These are phyloP conservation scores for Pichia occidentalis DNA, from an alignment of 805 yeast species.

Conservation along the genomic window DNA sequence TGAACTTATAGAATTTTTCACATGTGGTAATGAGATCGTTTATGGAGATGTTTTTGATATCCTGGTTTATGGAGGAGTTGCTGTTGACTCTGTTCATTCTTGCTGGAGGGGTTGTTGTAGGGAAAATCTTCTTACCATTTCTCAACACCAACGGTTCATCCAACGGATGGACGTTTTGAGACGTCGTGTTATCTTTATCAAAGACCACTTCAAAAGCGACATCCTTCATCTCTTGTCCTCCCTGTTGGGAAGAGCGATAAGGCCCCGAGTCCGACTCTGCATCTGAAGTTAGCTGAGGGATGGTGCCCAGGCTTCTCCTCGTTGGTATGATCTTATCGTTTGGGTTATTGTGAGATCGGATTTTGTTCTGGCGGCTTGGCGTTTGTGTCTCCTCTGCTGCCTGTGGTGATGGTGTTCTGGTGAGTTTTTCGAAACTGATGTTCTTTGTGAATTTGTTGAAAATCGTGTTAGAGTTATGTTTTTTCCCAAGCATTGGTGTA, in stretches of 20 bases:
- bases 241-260: too few relatives aligned
- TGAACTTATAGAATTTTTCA: slow-evolving; percentile 8
- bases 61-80: neutral
- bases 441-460: slow-evolving; percentile 2
- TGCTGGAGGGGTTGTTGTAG: neutral
- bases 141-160: slow-evolving; percentile 25
- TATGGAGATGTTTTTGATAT: neutral
- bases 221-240: slow-evolving; percentile 15
- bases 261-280: too few relatives aligned
- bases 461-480: slow-evolving; percentile 1
- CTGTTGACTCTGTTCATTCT: neutral
- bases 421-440: neutral
- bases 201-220: slow-evolving; percentile 27
- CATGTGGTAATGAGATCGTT: slow-evolving; percentile 17
- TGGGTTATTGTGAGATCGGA: neutral
- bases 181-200: slow-evolving; percentile 6
- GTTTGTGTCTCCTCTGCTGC: too few relatives aligned
- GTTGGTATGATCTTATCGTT: too few relatives aligned
- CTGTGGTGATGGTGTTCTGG: neutral
- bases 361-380: neutral
- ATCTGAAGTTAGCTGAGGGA: too few relatives aligned
- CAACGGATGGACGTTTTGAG: slow-evolving; percentile 26
- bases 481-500: neutral
- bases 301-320: too few relatives aligned
- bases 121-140: slow-evolving; percentile 16